Percentiles rank a stretch among this genome's conserved stretches.
Evolutionary conservation across 176 grass and related monocot genomes (phyloP).

Genomic region (Oryza meyeriana): DNA sequence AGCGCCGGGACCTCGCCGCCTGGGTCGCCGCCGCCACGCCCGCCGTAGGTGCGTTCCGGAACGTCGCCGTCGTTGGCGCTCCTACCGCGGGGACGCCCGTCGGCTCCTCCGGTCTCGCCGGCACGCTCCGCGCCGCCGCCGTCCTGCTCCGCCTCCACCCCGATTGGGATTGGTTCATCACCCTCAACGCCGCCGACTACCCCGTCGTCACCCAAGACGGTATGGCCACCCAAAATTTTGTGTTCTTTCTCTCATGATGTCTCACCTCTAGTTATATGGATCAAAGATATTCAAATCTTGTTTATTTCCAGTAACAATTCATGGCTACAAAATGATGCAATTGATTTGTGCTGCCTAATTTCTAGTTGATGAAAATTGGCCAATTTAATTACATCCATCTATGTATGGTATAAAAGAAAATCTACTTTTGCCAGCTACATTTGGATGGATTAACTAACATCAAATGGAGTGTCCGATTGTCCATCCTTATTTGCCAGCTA

Average conservation of each 20-base stretch:
- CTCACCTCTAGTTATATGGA: neutral
- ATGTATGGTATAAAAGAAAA: neutral
- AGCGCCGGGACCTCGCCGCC: slow-evolving; percentile 50
- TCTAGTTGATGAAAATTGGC: neutral
- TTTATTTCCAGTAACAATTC: neutral
- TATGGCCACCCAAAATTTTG: slow-evolving; percentile 28
- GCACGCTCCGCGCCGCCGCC: slow-evolving; percentile 57
- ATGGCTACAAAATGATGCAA: neutral
- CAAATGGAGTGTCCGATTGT: neutral
- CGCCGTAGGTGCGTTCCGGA: slow-evolving; percentile 51
- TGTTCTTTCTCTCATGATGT: neutral
- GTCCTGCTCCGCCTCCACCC: slow-evolving; percentile 63
- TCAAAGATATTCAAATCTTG: neutral
- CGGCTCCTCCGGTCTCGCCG: slow-evolving; percentile 66
- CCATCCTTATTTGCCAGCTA: neutral
- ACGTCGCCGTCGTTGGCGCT: slow-evolving; percentile 57
- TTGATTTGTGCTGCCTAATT: neutral
- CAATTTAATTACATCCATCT: neutral
- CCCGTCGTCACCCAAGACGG: slow-evolving; percentile 84
- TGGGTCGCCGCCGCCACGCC: slow-evolving; percentile 31
- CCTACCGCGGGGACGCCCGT: slow-evolving; percentile 50
- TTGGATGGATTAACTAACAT: neutral
- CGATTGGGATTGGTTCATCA: slow-evolving; percentile 88
- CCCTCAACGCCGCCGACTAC: slow-evolving; percentile 71
- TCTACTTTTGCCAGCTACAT: slow-evolving; percentile 1